Conservation (phyloP, 2,329 filamentous ascomycete genomes). For the Massarina eburnea region DNA sequence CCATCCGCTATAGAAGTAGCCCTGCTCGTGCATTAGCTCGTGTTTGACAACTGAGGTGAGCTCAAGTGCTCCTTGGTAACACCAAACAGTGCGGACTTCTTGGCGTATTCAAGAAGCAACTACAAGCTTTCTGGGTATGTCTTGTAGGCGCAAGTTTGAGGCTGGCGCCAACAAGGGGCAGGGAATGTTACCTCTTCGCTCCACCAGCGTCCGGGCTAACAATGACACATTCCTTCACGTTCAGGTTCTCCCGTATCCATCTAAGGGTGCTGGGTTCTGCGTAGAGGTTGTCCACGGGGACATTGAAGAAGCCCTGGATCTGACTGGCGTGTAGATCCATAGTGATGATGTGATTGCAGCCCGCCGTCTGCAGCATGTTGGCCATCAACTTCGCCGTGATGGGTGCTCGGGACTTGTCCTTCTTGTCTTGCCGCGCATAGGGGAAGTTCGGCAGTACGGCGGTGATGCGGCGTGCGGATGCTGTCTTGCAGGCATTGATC, state of each 20-base stretch:
- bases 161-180: not conserved
- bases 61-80: not conserved
- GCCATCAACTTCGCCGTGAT: constrained; percentile 95
- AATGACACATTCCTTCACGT: constrained; percentile 82
- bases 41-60: not conserved
- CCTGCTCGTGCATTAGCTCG: constrained; percentile 44
- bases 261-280: constrained; percentile 89
- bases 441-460: constrained; percentile 96
- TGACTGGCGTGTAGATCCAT: constrained; percentile 95
- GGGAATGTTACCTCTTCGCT: constrained; percentile 69
- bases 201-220: constrained; percentile 94
- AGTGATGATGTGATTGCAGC: constrained; percentile 90
- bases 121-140: not conserved
- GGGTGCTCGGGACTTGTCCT: constrained; percentile 92
- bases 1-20: constrained; percentile 92
- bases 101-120: not conserved
- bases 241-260: constrained; percentile 87
- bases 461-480: constrained; percentile 86
- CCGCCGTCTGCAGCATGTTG: constrained; percentile 95
- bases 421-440: constrained; percentile 96
- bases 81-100: not conserved
- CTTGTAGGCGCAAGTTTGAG: not conserved
- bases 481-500: constrained; percentile 91
- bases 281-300: constrained; percentile 79
- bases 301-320: constrained; percentile 95